Base-by-base conservation (phyloP, 345 rosid species). In the Eucalyptus brandiana region DNA sequence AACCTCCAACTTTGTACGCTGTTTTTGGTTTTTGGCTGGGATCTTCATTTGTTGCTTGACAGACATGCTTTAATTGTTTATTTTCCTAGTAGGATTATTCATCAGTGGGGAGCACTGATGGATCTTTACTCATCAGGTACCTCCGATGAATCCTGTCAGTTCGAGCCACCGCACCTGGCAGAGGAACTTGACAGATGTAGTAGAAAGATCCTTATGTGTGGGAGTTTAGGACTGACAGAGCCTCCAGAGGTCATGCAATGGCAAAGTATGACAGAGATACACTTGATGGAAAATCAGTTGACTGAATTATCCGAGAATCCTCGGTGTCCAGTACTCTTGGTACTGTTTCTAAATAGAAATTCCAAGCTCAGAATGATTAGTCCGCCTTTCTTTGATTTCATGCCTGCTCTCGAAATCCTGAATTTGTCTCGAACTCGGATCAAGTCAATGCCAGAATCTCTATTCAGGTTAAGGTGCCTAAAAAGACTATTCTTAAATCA, bases 1-100 rank as follows among this genome's bases (percentile, higher is more conserved):
- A 4, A 47, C 1, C 48, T 47, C 1, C 48, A 1, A 47, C 13
- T 0, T 47, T 1, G 48, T 11, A 4, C 13, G 0, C 48, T 47
- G 48, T 47, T 47, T 47, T 47, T 4, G 48, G 48, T 47, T 47
- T 1, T 4, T 47, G 48, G 48, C 48, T 47, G 5, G 48, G 0
- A 47, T 47, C 48, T 45, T 47, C 48, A 47, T 47, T 0, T 47
- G 48, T 47, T 47, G 48, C 48, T 11, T 47, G 48, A 47, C 48
- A 1, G 0, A 47, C 49, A 47, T 47, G 49, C 49, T 47, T 12
- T 47, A 47, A 0, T 47, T 47, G 49, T 47, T 12, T 47, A 47
- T 47, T 47, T 47, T 0, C 49, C 14, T 11, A 47, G 49, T 47
- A 47, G 14, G 5, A 47, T 47, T 12, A 47, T 1, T 47, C 1